phyloP scores from a whole-genome alignment of 306 rosid species.

The Benincasa hispida region DNA sequence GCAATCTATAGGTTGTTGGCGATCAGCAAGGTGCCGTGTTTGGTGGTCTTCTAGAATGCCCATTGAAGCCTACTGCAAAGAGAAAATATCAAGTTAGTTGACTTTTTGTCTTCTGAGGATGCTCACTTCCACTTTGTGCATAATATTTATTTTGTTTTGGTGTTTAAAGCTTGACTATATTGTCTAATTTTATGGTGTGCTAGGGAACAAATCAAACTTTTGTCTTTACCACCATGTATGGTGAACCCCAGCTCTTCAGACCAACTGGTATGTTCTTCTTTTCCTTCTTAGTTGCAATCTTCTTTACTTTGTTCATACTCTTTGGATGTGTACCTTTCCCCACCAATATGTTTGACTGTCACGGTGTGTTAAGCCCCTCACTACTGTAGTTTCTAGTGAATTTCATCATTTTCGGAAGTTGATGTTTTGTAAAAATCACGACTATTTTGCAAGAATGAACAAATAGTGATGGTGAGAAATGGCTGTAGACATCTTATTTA shows the following conservation, averaged over 20 bases:
- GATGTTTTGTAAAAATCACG: neutral
- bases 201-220: constrained; percentile 85
- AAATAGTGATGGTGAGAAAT: neutral
- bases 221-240: constrained; percentile 81
- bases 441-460: neutral
- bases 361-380: neutral
- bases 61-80: constrained; percentile 70
- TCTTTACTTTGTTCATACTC: neutral
- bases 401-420: neutral
- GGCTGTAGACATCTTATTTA: neutral
- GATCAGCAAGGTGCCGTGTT: constrained; percentile 86
- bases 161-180: neutral
- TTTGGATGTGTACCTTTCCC: neutral
- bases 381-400: neutral
- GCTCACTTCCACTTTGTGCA: neutral
- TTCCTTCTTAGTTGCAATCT: neutral
- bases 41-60: constrained; percentile 83
- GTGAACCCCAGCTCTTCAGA: constrained; percentile 79
- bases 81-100: constrained; percentile 78
- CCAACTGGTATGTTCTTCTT: constrained; percentile 62
- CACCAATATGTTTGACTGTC: neutral
- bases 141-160: neutral
- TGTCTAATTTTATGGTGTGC: neutral
- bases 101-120: neutral
- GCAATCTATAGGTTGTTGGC: constrained; percentile 55